phyloP scores from a whole-genome alignment of 768 basidiomycete species.

The Boletus edulis region DNA sequence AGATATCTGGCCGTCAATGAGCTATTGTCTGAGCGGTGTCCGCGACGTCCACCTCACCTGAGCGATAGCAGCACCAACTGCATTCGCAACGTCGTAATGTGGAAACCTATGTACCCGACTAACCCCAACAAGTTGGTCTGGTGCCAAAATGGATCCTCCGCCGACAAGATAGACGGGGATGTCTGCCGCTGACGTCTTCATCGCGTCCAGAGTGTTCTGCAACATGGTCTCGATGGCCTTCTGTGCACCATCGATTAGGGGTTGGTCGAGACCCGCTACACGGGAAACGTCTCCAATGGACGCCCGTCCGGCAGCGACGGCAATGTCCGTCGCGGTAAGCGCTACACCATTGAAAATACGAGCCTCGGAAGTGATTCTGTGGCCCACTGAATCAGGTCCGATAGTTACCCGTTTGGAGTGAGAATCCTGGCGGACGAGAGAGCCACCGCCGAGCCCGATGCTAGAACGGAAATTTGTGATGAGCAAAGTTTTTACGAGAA shows the following conservation, averaged over 20 bases:
- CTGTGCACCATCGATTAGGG: slow-evolving; percentile 34
- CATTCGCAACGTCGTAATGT: slow-evolving; percentile 57
- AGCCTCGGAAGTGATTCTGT: slow-evolving; percentile 47
- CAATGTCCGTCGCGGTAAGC: slow-evolving; percentile 61
- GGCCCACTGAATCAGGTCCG: slow-evolving; percentile 67
- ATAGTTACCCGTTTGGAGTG: slow-evolving; percentile 42
- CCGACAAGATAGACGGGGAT: slow-evolving; percentile 62
- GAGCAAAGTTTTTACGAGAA: background rate
- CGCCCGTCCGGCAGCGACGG: slow-evolving; percentile 39
- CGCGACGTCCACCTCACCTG: slow-evolving; percentile 23
- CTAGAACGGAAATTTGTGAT: slow-evolving; percentile 26
- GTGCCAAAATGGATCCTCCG: slow-evolving; percentile 61
- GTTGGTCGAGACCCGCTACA: slow-evolving; percentile 21
- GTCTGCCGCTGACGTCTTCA: slow-evolving; percentile 63
- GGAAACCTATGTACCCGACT: slow-evolving; percentile 48
- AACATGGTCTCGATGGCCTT: slow-evolving; percentile 40
- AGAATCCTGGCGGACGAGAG: slow-evolving; percentile 40
- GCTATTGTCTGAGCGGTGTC: background rate
- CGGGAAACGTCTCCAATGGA: slow-evolving; percentile 30
- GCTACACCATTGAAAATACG: slow-evolving; percentile 54
- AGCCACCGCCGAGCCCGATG: slow-evolving; percentile 66
- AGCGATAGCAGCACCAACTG: slow-evolving; percentile 54
- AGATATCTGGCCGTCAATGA: slow-evolving; percentile 35
- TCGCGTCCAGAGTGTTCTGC: slow-evolving; percentile 52
- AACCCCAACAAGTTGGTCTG: slow-evolving; percentile 49